phyloP scores from a whole-genome alignment of 305 asterid species.

The Salvia sclarea region DNA sequence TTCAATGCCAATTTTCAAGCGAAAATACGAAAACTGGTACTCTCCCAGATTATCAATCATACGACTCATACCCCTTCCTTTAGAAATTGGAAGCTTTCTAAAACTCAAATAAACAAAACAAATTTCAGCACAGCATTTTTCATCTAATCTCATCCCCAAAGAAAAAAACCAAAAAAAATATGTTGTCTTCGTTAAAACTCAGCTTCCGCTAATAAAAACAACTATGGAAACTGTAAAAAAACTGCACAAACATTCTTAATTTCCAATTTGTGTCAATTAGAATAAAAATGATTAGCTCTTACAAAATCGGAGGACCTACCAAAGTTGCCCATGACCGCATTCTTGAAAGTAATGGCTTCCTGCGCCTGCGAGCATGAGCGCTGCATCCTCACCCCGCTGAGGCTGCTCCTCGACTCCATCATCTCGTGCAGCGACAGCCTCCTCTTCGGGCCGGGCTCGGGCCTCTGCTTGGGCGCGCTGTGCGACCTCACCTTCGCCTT shows the following conservation, averaged over 20 bases:
- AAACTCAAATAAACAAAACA: neutral
- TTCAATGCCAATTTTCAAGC: neutral
- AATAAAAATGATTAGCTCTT: conserved; percentile 1
- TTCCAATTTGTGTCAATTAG: neutral
- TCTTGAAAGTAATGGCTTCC: conserved; percentile 61
- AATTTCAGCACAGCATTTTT: no score
- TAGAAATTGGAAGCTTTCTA: no score
- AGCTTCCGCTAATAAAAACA: neutral
- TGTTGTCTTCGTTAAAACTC: no score
- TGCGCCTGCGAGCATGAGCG: conserved; percentile 62
- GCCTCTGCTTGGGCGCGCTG: conserved; percentile 80
- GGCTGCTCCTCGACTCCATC: conserved; percentile 65
- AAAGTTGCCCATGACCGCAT: conserved; percentile 55
- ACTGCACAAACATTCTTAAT: conserved; percentile 1
- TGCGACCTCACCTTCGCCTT: conserved; percentile 69
- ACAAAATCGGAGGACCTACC: conserved; percentile 49
- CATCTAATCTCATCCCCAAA: no score
- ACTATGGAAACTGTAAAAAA: neutral
- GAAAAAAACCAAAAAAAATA: no score
- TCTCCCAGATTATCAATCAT: no score
- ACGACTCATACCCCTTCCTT: no score
- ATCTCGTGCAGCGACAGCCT: conserved; percentile 48
- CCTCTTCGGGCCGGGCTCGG: conserved; percentile 45
- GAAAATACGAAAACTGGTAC: neutral
- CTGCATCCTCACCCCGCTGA: conserved; percentile 71